Conservation (phyloP, 371 early-diverging fungal species). For the Apophysomyces sp. region DNA sequence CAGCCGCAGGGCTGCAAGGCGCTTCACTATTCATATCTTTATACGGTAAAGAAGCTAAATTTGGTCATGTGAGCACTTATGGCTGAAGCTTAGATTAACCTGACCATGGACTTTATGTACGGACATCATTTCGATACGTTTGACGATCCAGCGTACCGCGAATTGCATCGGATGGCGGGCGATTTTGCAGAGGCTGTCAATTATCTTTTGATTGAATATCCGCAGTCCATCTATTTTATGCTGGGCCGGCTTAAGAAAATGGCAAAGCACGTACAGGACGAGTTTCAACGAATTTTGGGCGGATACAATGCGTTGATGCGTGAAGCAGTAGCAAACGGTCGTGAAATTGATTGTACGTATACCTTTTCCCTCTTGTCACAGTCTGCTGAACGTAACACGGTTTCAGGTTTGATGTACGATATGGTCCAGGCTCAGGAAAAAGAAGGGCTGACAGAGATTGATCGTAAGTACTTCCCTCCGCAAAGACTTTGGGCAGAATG, state of each 20-base stretch:
- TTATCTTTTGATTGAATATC: neutral
- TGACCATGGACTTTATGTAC: neutral
- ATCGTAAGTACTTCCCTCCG: too few relatives aligned
- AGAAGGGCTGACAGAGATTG: conserved; percentile 6
- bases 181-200: neutral
- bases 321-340: neutral
- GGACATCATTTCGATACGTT: neutral
- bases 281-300: neutral
- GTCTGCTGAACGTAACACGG: neutral
- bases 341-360: neutral
- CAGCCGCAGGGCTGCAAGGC: neutral
- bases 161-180: neutral
- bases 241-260: neutral
- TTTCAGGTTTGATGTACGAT: neutral
- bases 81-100: too few relatives aligned
- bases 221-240: neutral
- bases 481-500: too few relatives aligned
- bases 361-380: too few relatives aligned
- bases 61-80: too few relatives aligned
- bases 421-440: conserved; percentile 2
- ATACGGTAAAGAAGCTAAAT: conserved; percentile 4
- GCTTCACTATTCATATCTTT: neutral
- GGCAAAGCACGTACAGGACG: neutral
- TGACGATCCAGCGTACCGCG: neutral
- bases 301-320: neutral